Evolutionary conservation across 2,329 filamentous ascomycete genomes (phyloP).

Genomic region (Paecilomyces niveus): DNA sequence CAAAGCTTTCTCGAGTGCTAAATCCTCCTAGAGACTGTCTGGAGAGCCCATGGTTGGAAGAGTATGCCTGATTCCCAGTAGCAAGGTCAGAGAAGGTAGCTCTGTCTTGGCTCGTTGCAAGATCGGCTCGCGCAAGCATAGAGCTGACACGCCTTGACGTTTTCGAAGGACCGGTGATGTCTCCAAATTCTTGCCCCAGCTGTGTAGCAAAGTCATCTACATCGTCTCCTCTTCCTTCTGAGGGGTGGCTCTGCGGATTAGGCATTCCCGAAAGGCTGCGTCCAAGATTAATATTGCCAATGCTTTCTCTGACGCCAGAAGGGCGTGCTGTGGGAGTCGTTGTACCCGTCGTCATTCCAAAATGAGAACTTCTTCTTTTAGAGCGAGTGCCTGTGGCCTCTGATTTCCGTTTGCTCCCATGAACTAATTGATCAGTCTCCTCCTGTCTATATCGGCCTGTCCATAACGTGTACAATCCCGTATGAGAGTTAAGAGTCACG

Average conservation of each 20-base stretch:
- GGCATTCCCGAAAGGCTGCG: constrained; percentile 36
- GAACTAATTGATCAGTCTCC: constrained; percentile 49
- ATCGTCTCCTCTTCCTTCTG: constrained; percentile 48
- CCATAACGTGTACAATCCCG: constrained; percentile 77
- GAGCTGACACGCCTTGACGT: constrained; percentile 82
- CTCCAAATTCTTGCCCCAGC: constrained; percentile 60
- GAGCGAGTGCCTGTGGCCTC: constrained; percentile 58
- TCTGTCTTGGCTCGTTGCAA: constrained; percentile 77
- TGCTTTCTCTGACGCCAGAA: constrained; percentile 66
- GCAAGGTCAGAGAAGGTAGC: constrained; percentile 70
- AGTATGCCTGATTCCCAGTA: constrained; percentile 33
- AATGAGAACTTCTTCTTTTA: constrained; percentile 60
- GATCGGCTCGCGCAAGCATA: constrained; percentile 75
- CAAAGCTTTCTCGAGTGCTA: constrained; percentile 57
- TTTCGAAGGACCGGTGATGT: constrained; percentile 48
- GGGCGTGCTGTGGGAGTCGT: constrained; percentile 65
- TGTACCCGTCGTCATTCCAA: constrained; percentile 59
- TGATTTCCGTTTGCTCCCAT: constrained; percentile 36
- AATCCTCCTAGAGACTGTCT: constrained; percentile 68
- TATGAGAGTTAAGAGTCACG: constrained; percentile 72
- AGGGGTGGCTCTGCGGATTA: constrained; percentile 28
- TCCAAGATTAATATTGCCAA: constrained; percentile 49
- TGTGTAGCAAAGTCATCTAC: constrained; percentile 59
- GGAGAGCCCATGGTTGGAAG: constrained; percentile 38
- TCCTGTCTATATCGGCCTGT: constrained; percentile 65